A percentile compares a stretch with the other conserved stretches of the same genome.
Evolutionary conservation across 192 early-diverging fungal genomes (phyloP).

Genomic region (Coemansia guatemalensis): DNA sequence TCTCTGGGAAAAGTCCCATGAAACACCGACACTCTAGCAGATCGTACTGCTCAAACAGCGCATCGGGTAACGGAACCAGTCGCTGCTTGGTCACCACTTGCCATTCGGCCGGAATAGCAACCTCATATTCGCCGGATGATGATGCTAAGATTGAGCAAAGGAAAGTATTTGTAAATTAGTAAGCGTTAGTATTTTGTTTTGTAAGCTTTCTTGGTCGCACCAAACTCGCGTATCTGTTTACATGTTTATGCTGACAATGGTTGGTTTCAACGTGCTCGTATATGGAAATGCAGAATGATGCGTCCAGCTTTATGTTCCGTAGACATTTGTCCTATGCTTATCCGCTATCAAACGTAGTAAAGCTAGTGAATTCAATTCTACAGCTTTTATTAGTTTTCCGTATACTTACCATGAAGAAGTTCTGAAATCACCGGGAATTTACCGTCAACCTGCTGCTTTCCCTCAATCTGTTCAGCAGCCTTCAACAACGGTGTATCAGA

Average conservation of each 20-base stretch:
- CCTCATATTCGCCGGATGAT: conserved; percentile 57
- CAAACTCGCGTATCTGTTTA: not conserved
- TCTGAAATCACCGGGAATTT: conserved; percentile 50
- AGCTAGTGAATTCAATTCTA: too few relatives aligned
- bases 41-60: conserved; percentile 76
- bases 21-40: conserved; percentile 73
- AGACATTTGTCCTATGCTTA: too few relatives aligned
- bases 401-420: conserved; percentile 48
- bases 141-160: conserved; percentile 33
- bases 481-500: conserved; percentile 13
- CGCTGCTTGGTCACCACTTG: conserved; percentile 62
- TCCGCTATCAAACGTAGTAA: conserved; percentile 6
- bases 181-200: not conserved
- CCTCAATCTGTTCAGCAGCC: conserved; percentile 37
- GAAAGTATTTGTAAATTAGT: conserved; percentile 5
- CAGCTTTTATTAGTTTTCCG: not conserved
- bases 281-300: not conserved
- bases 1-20: conserved; percentile 90
- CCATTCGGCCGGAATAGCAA: conserved; percentile 46
- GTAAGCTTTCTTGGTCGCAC: not conserved
- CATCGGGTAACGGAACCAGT: conserved; percentile 69
- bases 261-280: not conserved
- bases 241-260: not conserved
- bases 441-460: conserved; percentile 36
- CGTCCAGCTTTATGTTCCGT: not conserved